phyloP scores from a whole-genome alignment of 2,329 filamentous ascomycete species.

The Tolypocladium album region DNA sequence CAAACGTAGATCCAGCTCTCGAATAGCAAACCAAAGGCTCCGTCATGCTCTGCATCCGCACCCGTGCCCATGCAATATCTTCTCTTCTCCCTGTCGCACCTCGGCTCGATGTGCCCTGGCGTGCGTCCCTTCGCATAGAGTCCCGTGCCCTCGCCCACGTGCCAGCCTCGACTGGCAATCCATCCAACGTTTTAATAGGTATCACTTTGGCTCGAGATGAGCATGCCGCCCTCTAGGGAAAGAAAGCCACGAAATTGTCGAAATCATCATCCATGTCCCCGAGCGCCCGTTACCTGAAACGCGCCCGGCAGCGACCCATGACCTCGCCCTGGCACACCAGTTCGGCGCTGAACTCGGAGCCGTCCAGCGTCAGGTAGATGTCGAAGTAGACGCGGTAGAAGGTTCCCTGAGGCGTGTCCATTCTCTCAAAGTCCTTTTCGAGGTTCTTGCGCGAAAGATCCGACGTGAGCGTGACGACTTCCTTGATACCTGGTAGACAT shows the following conservation, averaged over 20 bases:
- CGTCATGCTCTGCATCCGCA: neutral
- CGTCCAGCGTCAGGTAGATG: slow-evolving; percentile 87
- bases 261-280: neutral
- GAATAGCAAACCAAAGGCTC: neutral
- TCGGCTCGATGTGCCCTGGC: neutral
- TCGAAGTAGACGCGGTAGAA: slow-evolving; percentile 80
- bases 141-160: neutral
- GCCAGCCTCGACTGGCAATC: neutral
- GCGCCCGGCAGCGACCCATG: slow-evolving; percentile 90
- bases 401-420: slow-evolving; percentile 96
- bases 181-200: slow-evolving; percentile 2
- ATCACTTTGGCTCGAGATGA: neutral
- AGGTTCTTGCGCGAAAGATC: slow-evolving; percentile 96
- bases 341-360: slow-evolving; percentile 95
- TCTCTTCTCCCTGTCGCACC: neutral
- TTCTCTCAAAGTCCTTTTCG: slow-evolving; percentile 97
- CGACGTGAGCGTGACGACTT: slow-evolving; percentile 93
- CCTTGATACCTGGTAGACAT: slow-evolving; percentile 72
- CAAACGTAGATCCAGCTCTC: slow-evolving; percentile 6
- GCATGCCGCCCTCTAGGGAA: slow-evolving; percentile 1
- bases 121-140: neutral
- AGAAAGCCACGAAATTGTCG: neutral
- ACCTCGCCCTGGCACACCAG: slow-evolving; percentile 98
- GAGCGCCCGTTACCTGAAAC: slow-evolving; percentile 52
- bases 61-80: neutral